A percentile compares a stretch with the other conserved stretches of the same genome.
These are phyloP conservation scores for Deuterostichococcus epilithicus DNA, from an alignment of 139 green algal species.

Conservation along the genomic window DNA sequence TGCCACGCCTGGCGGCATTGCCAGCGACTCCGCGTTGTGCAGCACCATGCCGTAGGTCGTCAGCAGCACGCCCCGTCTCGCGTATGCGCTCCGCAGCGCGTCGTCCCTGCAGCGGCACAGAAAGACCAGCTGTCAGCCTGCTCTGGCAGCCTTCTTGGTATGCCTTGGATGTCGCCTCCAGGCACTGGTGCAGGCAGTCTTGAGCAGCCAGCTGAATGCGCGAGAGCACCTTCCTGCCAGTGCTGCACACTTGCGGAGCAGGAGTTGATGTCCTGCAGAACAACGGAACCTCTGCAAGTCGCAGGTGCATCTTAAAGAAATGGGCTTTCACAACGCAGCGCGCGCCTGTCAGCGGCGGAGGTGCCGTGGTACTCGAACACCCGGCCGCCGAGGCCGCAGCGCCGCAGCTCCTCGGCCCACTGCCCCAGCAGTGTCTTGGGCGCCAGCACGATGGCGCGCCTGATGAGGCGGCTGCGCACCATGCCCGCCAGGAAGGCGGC, in stretches of 20 bases:
- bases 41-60: conserved; percentile 93
- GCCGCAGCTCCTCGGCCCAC: conserved; percentile 81
- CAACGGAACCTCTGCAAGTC: too few species aligned
- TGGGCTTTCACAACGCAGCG: too few species aligned
- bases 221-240: too few species aligned
- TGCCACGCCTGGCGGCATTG: neutral
- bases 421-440: conserved; percentile 84
- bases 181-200: too few species aligned
- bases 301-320: too few species aligned
- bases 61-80: conserved; percentile 67
- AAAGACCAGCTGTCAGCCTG: too few species aligned
- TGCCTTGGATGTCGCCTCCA: too few species aligned
- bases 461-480: conserved; percentile 33
- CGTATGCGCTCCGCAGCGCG: conserved; percentile 25
- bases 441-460: conserved; percentile 71
- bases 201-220: too few species aligned
- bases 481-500: conserved; percentile 75
- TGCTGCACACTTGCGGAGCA: too few species aligned
- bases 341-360: conserved; percentile 15
- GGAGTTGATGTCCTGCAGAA: too few species aligned
- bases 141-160: too few species aligned
- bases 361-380: conserved; percentile 31
- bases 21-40: conserved; percentile 68
- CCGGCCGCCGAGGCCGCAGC: conserved; percentile 57
- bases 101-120: conserved; percentile 10